Evolutionary conservation across 2,329 filamentous ascomycete species (phyloP), one percentile per base, ranked within the genome.

Genomic region (Immersiporthe knoxdaviesiana): DNA sequence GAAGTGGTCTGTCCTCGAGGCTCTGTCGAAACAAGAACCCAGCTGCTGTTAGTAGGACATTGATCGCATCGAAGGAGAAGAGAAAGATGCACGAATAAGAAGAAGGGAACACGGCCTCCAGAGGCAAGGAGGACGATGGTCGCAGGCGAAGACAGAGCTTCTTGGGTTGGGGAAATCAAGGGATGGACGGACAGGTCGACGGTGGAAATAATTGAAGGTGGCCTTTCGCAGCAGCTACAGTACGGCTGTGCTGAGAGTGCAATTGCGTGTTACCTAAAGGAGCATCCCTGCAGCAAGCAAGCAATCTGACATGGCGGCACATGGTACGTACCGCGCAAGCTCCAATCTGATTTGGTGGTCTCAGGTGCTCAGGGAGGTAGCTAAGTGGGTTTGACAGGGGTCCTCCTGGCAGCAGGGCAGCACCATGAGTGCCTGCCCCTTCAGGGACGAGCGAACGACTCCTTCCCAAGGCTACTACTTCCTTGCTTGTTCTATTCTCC

Each of bases 171-270:
- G n/a, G 58, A 67, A 62, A 66, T 59, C 56, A 70, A 68, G 69
- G 69, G 66, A 70, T 68, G 61, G 59, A 65, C 27, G 61, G 59
- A 65, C 27, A n/a, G 30, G 61, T 47, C 41, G 61, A 47, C 39
- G 61, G 39, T 68, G 61, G 39, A 47, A 70, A 70, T 65, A 65
- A 68, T 70, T 63, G 61, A 63, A 63, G 65, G 68, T 70, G 68
- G 68, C 68, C 68, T 70, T 61, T 70, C 62, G 60, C 60, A 67
- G 65, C 65, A 63, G 41, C 61, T 63, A 47, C 39, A n/a, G n/a
- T 35, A 35, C 35, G 39, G 41, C 37, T 47, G 61, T 30, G 39
- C 39, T n/a, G 61, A 63, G 24, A n/a, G 35, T 27, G 59, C 61
- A 47, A 41, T 32, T 47, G 41, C 61, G 61, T 63, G 41, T 63